phyloP scores from a whole-genome alignment of 306 rosid species.

The Cicer judaicum region DNA sequence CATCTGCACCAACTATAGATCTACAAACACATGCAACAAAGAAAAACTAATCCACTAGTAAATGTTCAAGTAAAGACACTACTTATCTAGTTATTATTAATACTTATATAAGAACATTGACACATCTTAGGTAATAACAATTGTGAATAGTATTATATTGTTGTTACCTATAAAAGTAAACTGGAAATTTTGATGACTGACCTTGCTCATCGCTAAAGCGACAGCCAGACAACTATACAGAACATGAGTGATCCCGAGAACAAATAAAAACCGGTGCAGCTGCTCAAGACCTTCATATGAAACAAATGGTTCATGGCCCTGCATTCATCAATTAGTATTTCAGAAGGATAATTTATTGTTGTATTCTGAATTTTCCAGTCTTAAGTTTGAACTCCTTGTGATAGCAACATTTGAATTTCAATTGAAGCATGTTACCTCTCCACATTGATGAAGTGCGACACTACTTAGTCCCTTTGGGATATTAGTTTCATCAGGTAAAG shows the following conservation, averaged over 20 bases:
- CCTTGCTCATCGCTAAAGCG: conserved; percentile 97
- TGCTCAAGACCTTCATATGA: conserved; percentile 95
- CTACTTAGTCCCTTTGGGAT: conserved; percentile 50
- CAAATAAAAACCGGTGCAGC: conserved; percentile 91
- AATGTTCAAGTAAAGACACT: conserved; percentile 2
- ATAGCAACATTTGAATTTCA: background rate
- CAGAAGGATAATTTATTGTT: conserved; percentile 14
- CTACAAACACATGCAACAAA: conserved; percentile 51
- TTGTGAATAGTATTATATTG: background rate
- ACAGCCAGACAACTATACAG: conserved; percentile 89
- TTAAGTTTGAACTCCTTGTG: too few relatives aligned
- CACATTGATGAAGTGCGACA: conserved; percentile 63
- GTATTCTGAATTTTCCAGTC: background rate
- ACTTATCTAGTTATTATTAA: background rate
- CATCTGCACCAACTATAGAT: conserved; percentile 96
- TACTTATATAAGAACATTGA: background rate
- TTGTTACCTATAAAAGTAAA: background rate
- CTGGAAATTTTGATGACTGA: conserved; percentile 37
- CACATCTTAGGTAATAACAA: background rate
- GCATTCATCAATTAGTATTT: conserved; percentile 45
- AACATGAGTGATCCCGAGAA: conserved; percentile 95
- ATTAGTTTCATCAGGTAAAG: conserved; percentile 52
- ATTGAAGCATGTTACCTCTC: conserved; percentile 57
- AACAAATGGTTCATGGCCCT: conserved; percentile 97
- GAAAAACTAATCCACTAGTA: conserved; percentile 33